Evolutionary conservation across 805 yeast species (phyloP).

Genomic region (Wickerhamiella sorbophila): DNA sequence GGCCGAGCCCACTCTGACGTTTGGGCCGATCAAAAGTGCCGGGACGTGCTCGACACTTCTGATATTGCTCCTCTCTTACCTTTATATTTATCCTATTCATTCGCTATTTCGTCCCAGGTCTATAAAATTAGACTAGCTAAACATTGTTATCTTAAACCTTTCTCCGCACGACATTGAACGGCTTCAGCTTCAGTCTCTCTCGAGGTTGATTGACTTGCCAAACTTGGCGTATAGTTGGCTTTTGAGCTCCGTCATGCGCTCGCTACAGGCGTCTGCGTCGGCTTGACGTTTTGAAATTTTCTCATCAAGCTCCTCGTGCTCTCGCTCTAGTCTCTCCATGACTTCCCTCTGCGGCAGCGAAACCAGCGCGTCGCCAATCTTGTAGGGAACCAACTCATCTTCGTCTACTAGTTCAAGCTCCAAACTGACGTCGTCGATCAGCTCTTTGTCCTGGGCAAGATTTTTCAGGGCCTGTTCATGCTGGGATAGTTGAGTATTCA

Average conservation of each 20-base stretch:
- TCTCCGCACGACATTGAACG: no score
- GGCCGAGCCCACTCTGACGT: no score
- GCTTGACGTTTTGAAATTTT: conserved; percentile 35
- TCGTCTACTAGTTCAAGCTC: conserved; percentile 77
- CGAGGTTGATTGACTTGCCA: conserved; percentile 79
- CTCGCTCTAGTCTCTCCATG: conserved; percentile 50
- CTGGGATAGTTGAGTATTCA: conserved; percentile 56
- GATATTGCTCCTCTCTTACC: no score
- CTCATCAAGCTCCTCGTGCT: conserved; percentile 38
- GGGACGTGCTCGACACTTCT: no score
- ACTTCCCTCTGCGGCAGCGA: conserved; percentile 52
- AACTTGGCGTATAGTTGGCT: conserved; percentile 71
- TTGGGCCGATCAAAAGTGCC: no score
- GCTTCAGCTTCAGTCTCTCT: no score
- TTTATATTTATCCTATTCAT: no score
- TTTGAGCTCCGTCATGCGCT: conserved; percentile 47
- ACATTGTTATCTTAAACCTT: no score
- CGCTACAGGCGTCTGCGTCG: conserved; percentile 38
- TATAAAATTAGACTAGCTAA: no score
- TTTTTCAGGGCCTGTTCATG: conserved; percentile 35
- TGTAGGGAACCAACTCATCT: conserved; percentile 38
- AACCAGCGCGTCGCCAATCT: conserved; percentile 70
- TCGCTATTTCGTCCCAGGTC: no score
- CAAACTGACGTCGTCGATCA: conserved; percentile 67
- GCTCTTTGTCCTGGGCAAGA: conserved; percentile 61